Percentiles rank a stretch among this genome's conserved stretches.
These are phyloP conservation scores for Xylaria nigripes DNA, from an alignment of 495 filamentous ascomycete species.

Conservation along the genomic window DNA sequence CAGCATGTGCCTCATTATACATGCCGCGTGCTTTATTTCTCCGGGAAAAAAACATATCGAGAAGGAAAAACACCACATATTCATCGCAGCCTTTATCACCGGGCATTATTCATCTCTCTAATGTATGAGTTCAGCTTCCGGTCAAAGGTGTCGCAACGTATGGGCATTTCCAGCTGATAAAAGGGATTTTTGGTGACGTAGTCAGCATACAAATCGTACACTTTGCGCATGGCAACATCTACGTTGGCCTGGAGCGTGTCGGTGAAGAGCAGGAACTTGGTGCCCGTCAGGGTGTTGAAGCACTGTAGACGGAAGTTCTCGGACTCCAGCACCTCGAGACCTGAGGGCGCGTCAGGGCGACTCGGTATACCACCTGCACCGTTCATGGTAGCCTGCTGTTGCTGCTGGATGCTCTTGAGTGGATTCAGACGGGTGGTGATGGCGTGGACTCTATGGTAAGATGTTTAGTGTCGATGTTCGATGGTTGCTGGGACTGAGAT, in stretches of 20 bases:
- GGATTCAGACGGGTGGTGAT: slow-evolving; percentile 77
- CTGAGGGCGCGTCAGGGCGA: slow-evolving; percentile 52
- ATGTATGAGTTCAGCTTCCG: slow-evolving; percentile 69
- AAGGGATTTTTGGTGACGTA: slow-evolving; percentile 99
- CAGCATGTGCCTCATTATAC: not conserved
- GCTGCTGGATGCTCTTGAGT: slow-evolving; percentile 31
- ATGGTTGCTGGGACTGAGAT: no score
- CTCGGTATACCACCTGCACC: slow-evolving; percentile 28
- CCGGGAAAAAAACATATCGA: not conserved
- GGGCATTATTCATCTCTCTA: slow-evolving; percentile 46
- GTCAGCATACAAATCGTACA: slow-evolving; percentile 94
- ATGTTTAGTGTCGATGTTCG: not conserved
- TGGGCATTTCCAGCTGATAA: slow-evolving; percentile 95
- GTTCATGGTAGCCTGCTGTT: slow-evolving; percentile 37
- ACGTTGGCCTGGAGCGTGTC: slow-evolving; percentile 85
- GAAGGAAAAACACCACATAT: not conserved
- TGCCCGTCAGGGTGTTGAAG: slow-evolving; percentile 88
- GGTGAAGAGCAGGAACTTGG: slow-evolving; percentile 92
- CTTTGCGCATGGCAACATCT: slow-evolving; percentile 66
- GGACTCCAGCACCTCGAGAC: slow-evolving; percentile 84
- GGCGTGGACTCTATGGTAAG: slow-evolving; percentile 62
- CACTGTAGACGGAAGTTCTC: slow-evolving; percentile 89
- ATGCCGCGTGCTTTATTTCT: not conserved
- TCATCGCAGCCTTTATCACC: slow-evolving; percentile 21
- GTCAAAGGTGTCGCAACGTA: slow-evolving; percentile 91